These are phyloP conservation scores for Apiospora hydei DNA, from an alignment of 2,329 filamentous ascomycete genomes.

Conservation along the genomic window DNA sequence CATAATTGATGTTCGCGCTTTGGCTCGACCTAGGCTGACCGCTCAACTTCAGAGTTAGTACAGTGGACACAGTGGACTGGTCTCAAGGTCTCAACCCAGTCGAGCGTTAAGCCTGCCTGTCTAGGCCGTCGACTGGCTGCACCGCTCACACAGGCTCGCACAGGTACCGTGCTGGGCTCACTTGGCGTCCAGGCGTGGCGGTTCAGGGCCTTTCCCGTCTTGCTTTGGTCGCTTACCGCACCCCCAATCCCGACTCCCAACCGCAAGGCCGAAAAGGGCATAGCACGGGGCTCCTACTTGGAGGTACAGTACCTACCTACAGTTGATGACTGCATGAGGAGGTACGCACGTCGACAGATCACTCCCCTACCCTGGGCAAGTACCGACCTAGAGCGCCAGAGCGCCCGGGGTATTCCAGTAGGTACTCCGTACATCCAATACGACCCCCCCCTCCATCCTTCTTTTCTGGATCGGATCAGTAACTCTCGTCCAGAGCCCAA, in stretches of 20 bases:
- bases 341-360: neutral
- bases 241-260: conserved; percentile 2
- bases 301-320: neutral
- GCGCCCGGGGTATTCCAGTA: neutral
- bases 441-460: no score
- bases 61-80: conserved; percentile 16
- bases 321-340: neutral
- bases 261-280: neutral
- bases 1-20: conserved; percentile 11
- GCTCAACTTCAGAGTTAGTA: conserved; percentile 21
- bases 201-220: conserved; percentile 19
- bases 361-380: neutral
- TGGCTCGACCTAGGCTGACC: conserved; percentile 18
- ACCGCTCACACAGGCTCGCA: neutral
- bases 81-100: conserved; percentile 18
- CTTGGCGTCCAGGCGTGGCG: conserved; percentile 13
- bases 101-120: neutral
- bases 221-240: conserved; percentile 11
- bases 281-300: neutral
- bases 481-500: neutral
- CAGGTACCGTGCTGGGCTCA: conserved; percentile 18
- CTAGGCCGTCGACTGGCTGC: neutral
- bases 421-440: no score
- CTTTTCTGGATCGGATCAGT: conserved; percentile 18
- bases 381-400: conserved; percentile 2